Evolutionary conservation across 139 green algal genomes (phyloP).

Genomic region (Marvania coccoides): DNA sequence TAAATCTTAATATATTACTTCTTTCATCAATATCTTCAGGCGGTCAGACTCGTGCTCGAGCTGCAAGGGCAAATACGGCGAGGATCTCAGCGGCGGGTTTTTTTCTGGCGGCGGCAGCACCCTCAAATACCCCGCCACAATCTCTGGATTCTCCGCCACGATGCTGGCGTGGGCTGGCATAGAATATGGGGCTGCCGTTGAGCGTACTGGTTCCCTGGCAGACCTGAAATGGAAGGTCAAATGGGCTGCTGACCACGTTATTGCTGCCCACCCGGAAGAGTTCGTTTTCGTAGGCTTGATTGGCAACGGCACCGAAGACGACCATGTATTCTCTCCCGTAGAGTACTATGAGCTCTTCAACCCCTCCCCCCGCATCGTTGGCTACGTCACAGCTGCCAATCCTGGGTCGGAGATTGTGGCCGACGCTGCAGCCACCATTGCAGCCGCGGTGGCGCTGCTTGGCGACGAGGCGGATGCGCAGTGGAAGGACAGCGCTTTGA

Average conservation of each 20-base stretch:
- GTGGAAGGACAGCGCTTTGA: background rate
- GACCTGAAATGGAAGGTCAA: constrained; percentile 12
- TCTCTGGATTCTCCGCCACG: background rate
- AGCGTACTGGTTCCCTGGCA: background rate
- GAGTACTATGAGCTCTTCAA: constrained; percentile 16
- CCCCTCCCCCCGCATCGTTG: background rate
- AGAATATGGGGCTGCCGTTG: background rate
- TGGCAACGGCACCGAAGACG: constrained; percentile 7
- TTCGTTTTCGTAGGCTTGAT: constrained; percentile 13
- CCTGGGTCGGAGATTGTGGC: constrained; percentile 13
- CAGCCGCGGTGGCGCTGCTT: constrained; percentile 1
- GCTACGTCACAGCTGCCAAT: constrained; percentile 11
- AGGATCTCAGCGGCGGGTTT: constrained; percentile 26
- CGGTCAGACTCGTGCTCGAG: background rate
- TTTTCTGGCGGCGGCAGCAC: constrained; percentile 18
- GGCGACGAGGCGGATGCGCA: background rate
- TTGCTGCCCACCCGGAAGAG: constrained; percentile 5
- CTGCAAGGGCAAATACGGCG: constrained; percentile 19
- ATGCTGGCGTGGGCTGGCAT: background rate
- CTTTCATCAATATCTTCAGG: too few relatives aligned
- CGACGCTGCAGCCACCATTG: constrained; percentile 11
- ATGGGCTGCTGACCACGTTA: constrained; percentile 20
- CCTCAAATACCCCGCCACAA: constrained; percentile 17
- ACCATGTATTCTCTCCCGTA: constrained; percentile 2
- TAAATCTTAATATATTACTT: too few relatives aligned